phyloP scores from a whole-genome alignment of 2,329 filamentous ascomycete species.

The Talaromyces sp. region DNA sequence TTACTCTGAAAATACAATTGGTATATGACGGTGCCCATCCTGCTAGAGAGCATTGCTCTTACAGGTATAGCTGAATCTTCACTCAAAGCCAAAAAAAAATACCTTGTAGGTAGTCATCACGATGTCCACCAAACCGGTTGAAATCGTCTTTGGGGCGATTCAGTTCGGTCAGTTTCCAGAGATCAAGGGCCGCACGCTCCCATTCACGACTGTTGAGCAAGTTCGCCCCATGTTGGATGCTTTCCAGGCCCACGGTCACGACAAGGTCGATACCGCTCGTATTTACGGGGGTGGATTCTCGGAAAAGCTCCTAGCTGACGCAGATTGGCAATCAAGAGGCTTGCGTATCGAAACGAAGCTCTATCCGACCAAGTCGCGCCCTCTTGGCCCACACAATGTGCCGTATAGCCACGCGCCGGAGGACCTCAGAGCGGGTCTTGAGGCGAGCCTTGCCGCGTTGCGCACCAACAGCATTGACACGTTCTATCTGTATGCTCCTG shows the following conservation, averaged over 20 bases:
- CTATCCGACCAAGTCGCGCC: constrained; percentile 29
- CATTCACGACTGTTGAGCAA: background rate
- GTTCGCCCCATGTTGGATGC: constrained; percentile 25
- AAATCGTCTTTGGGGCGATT: background rate
- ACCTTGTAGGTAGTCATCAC: background rate
- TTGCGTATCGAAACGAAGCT: constrained; percentile 46
- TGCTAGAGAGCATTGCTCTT: background rate
- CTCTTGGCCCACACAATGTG: constrained; percentile 21
- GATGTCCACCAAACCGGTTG: background rate
- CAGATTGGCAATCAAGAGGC: constrained; percentile 37
- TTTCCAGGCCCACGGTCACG: constrained; percentile 28
- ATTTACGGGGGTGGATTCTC: background rate
- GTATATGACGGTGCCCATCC: background rate
- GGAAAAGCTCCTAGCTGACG: background rate
- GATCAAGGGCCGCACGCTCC: background rate
- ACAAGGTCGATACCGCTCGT: constrained; percentile 27
- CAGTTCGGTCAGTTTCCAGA: background rate
- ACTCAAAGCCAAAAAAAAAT: background rate
- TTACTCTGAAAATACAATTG: background rate
- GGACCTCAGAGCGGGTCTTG: constrained; percentile 33
- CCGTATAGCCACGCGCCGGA: constrained; percentile 27
- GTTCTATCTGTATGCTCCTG: constrained; percentile 52
- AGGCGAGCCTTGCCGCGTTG: constrained; percentile 39
- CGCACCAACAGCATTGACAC: constrained; percentile 43
- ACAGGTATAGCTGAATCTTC: background rate